Evolutionary conservation across 768 basidiomycete genomes (phyloP).

Genomic region (Astraeus odoratus): DNA sequence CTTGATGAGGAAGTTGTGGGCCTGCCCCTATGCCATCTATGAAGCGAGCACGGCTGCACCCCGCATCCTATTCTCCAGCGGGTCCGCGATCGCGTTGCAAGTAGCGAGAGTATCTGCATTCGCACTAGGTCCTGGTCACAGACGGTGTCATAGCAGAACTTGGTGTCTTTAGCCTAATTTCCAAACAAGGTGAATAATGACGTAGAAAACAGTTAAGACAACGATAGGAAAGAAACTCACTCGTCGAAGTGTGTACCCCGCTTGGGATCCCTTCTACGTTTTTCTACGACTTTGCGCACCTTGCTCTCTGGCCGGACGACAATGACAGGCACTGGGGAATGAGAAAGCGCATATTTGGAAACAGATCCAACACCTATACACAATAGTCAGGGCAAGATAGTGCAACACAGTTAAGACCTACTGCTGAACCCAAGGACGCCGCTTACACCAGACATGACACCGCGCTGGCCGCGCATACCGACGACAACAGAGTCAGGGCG

Average conservation of each 20-base stretch:
- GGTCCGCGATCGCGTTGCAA: neutral
- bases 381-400: neutral
- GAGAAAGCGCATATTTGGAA: constrained; percentile 72
- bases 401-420: constrained; percentile 21
- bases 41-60: neutral
- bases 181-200: neutral
- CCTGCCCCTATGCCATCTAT: neutral
- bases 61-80: neutral
- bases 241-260: constrained; percentile 78
- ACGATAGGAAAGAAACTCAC: constrained; percentile 24
- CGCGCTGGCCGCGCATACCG: constrained; percentile 72
- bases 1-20: neutral
- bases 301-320: constrained; percentile 90
- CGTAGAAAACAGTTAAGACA: neutral
- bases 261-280: constrained; percentile 84
- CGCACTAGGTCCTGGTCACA: neutral
- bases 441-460: constrained; percentile 36
- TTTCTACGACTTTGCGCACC: constrained; percentile 76
- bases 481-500: constrained; percentile 91
- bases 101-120: neutral
- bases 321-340: constrained; percentile 93
- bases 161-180: neutral
- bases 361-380: constrained; percentile 53
- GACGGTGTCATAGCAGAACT: neutral
- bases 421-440: constrained; percentile 37